Evolutionary conservation across 257 asterid genomes (phyloP).

Genomic region (Hygrophila difformis): DNA sequence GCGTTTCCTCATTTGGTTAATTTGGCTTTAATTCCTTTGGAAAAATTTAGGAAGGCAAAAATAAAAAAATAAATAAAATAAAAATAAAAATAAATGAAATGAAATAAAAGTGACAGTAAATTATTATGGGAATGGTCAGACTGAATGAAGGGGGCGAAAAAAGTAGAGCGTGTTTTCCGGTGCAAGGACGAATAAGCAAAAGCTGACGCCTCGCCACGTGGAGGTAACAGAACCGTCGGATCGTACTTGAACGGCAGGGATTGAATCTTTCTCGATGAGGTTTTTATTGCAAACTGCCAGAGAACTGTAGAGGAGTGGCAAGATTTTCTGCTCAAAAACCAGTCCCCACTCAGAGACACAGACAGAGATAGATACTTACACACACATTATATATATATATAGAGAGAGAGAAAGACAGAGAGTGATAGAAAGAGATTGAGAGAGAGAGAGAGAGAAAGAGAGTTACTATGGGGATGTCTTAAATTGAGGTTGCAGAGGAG

Average conservation of each 20-base stretch:
- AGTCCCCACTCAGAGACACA: conserved; percentile 18
- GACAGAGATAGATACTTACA: too few relatives aligned
- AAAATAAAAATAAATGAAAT: too few relatives aligned
- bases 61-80: too few relatives aligned
- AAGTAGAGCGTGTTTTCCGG: conserved; percentile 67
- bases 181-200: conserved; percentile 50
- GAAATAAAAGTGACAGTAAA: conserved; percentile 7
- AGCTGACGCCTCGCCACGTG: conserved; percentile 42
- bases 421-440: conserved; percentile 20
- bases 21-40: conserved; percentile 20
- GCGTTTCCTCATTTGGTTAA: conserved; percentile 54
- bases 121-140: conserved; percentile 19
- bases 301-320: conserved; percentile 46
- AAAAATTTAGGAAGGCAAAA: conserved; percentile 16
- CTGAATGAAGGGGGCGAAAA: conserved; percentile 12
- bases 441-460: conserved; percentile 13
- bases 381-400: too few relatives aligned
- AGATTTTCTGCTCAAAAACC: conserved; percentile 20
- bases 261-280: conserved; percentile 19
- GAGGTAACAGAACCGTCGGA: conserved; percentile 10
- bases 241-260: conserved; percentile 37
- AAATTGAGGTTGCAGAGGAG: conserved; percentile 50
- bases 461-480: conserved; percentile 23
- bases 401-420: conserved; percentile 22
- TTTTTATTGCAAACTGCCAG: conserved; percentile 42